phyloP scores from a whole-genome alignment of 1,284 basidiomycete species.

The Coriolopsis trogii region DNA sequence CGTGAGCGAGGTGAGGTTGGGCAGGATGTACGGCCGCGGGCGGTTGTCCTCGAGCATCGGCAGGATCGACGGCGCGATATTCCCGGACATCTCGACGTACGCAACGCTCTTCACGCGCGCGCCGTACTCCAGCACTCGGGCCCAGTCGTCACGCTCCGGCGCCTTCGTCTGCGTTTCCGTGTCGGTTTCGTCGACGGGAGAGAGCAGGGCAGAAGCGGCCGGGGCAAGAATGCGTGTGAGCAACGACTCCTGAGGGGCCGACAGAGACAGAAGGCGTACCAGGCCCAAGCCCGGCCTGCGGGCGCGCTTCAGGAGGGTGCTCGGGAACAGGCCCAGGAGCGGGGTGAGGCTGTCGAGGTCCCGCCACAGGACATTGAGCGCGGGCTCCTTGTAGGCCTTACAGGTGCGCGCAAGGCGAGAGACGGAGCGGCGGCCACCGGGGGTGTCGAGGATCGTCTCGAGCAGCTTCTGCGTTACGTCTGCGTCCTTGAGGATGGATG shows the following conservation, averaged over 20 bases:
- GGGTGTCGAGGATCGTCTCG: conserved; percentile 68
- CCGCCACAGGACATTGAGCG: conserved; percentile 71
- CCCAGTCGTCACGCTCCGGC: conserved; percentile 70
- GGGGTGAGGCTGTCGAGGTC: conserved; percentile 77
- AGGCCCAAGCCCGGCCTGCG: conserved; percentile 73
- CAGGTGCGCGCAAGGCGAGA: conserved; percentile 75
- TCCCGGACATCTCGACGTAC: conserved; percentile 69
- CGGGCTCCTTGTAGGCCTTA: conserved; percentile 69
- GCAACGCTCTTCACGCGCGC: conserved; percentile 65
- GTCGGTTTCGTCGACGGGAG: conserved; percentile 7
- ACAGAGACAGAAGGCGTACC: conserved; percentile 48
- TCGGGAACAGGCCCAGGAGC: conserved; percentile 70
- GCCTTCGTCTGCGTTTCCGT: conserved; percentile 61
- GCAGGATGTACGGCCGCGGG: conserved; percentile 64
- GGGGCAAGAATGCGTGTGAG: conserved; percentile 16
- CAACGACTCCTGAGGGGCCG: conserved; percentile 13
- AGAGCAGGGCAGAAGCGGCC: conserved; percentile 11
- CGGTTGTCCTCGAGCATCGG: conserved; percentile 62
- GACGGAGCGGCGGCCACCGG: conserved; percentile 59
- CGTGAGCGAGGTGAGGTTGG: conserved; percentile 64
- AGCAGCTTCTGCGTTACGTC: conserved; percentile 64
- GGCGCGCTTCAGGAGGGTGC: conserved; percentile 63
- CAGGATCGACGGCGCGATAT: conserved; percentile 65
- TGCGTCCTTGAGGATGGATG: conserved; percentile 62
- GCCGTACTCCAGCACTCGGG: conserved; percentile 61